Conservation (phyloP, 1,284 basidiomycete species). For the Neolentinus lepideus region DNA sequence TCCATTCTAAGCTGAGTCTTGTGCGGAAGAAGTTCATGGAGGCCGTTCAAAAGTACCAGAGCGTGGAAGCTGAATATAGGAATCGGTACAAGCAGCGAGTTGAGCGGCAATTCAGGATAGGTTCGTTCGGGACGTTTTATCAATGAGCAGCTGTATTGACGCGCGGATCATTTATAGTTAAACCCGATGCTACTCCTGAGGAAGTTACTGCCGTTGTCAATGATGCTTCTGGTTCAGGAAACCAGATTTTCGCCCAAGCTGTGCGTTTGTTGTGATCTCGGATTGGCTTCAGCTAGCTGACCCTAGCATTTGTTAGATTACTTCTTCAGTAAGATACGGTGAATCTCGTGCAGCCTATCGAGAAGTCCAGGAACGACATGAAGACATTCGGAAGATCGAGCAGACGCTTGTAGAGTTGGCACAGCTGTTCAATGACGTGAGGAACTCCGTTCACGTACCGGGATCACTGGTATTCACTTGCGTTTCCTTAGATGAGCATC, state of each 20-base stretch:
- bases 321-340: constrained; percentile 86
- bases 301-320: constrained; percentile 40
- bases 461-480: neutral
- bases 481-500: constrained; percentile 65
- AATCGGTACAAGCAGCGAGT: constrained; percentile 91
- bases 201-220: constrained; percentile 86
- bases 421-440: constrained; percentile 90
- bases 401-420: constrained; percentile 89
- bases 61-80: constrained; percentile 89
- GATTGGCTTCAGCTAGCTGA: constrained; percentile 5
- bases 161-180: constrained; percentile 46
- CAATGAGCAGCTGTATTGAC: constrained; percentile 1
- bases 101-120: constrained; percentile 95
- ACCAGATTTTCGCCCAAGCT: constrained; percentile 94
- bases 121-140: constrained; percentile 29
- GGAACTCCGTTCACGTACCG: neutral
- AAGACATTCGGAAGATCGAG: constrained; percentile 94
- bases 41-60: constrained; percentile 83
- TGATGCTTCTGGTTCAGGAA: constrained; percentile 73
- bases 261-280: constrained; percentile 35
- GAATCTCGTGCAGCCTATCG: constrained; percentile 88
- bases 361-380: constrained; percentile 94
- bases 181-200: constrained; percentile 90
- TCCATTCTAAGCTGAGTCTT: constrained; percentile 48
- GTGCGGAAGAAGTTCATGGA: constrained; percentile 81